Evolutionary conservation across 352 stramenopile species (phyloP).

Genomic region (Aphanomyces euteiches): DNA sequence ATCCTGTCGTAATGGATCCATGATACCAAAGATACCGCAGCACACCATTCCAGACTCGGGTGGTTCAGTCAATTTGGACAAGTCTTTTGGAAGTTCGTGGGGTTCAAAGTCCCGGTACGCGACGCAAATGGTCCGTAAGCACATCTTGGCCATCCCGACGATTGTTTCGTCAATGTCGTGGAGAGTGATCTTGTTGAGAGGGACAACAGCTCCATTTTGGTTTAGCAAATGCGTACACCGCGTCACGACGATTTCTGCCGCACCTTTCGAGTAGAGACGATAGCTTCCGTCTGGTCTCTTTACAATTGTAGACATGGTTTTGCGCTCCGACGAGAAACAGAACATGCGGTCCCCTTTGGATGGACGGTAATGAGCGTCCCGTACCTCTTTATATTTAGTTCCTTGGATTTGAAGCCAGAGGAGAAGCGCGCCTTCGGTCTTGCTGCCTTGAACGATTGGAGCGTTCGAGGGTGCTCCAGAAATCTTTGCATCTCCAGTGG

Average conservation of each 20-base stretch:
- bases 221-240: slow-evolving; percentile 69
- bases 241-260: slow-evolving; percentile 64
- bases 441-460: slow-evolving; percentile 63
- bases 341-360: slow-evolving; percentile 60
- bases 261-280: slow-evolving; percentile 69
- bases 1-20: slow-evolving; percentile 93
- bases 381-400: slow-evolving; percentile 57
- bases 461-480: slow-evolving; percentile 1
- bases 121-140: slow-evolving; percentile 85
- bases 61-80: slow-evolving; percentile 49
- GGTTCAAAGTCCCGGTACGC: slow-evolving; percentile 69
- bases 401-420: slow-evolving; percentile 61
- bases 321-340: slow-evolving; percentile 79
- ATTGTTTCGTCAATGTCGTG: slow-evolving; percentile 72
- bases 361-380: slow-evolving; percentile 49
- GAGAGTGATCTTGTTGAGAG: slow-evolving; percentile 53
- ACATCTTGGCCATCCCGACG: slow-evolving; percentile 72
- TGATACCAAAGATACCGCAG: slow-evolving; percentile 92
- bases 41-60: slow-evolving; percentile 78
- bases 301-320: slow-evolving; percentile 72
- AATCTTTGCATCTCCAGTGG: background rate
- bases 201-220: slow-evolving; percentile 43
- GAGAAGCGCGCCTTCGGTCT: slow-evolving; percentile 79
- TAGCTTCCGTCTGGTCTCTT: slow-evolving; percentile 37
- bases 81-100: slow-evolving; percentile 51